A percentile compares a stretch with the other conserved stretches of the same genome.
These are phyloP conservation scores for Lichtheimia ornata DNA, from an alignment of 371 early-diverging fungal species.

Conservation along the genomic window DNA sequence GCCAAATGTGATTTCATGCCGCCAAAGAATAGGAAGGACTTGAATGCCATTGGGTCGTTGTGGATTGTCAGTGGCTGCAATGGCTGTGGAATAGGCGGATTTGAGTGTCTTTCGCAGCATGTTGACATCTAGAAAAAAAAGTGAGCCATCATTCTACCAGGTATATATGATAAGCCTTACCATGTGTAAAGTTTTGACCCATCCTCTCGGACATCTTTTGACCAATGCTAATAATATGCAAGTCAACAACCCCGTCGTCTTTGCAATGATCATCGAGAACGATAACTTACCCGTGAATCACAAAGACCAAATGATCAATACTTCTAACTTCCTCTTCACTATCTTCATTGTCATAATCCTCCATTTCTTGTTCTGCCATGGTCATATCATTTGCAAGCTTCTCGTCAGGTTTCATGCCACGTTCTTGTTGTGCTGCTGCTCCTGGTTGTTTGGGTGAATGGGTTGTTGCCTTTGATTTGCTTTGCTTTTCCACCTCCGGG, in stretches of 20 bases:
- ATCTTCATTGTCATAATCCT: conserved; percentile 63
- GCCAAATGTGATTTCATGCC: conserved; percentile 77
- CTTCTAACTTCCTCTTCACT: conserved; percentile 62
- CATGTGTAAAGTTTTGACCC: conserved; percentile 78
- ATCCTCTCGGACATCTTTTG: conserved; percentile 79
- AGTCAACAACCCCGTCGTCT: not conserved
- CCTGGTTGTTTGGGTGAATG: conserved; percentile 7
- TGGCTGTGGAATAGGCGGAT: conserved; percentile 44
- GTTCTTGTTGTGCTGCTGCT: conserved; percentile 4
- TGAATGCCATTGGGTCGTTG: conserved; percentile 67
- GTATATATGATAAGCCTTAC: conserved; percentile 26
- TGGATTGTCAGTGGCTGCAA: conserved; percentile 26
- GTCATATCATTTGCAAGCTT: conserved; percentile 13
- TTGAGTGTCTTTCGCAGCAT: conserved; percentile 74
- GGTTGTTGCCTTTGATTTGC: conserved; percentile 19
- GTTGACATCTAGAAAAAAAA: conserved; percentile 61
- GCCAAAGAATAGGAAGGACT: conserved; percentile 85
- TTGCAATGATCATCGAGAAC: not conserved
- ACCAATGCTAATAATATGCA: conserved; percentile 59
- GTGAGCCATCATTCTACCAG: not conserved
- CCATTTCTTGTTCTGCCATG: conserved; percentile 38
- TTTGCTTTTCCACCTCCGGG: conserved; percentile 61
- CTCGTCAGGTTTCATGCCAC: conserved; percentile 2
- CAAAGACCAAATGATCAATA: conserved; percentile 78
- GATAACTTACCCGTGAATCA: conserved; percentile 71